Percentiles rank a stretch among this genome's conserved stretches.
phyloP scores from a whole-genome alignment of 1,284 basidiomycete genomes.

The Malassezia equina region DNA sequence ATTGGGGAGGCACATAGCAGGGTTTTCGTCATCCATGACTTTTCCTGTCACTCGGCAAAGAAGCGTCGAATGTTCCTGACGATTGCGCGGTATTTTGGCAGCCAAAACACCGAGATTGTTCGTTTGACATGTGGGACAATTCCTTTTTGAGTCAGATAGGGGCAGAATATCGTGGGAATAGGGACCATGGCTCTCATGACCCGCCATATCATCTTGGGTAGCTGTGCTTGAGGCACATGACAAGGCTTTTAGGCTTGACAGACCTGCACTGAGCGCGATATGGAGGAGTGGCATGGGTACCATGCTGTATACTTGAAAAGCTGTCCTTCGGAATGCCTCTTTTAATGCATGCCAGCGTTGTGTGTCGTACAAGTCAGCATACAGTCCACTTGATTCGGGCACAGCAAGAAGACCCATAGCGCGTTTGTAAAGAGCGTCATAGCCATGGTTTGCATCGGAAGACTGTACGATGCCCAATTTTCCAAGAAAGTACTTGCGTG shows the following conservation, averaged over 20 bases:
- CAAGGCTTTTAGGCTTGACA: slow-evolving; percentile 32
- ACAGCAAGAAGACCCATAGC: slow-evolving; percentile 39
- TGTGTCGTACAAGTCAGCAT: slow-evolving; percentile 31
- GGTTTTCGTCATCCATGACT: slow-evolving; percentile 88
- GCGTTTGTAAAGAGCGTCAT: slow-evolving; percentile 55
- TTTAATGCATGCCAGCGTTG: slow-evolving; percentile 23
- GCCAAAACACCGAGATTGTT: slow-evolving; percentile 62
- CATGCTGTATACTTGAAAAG: slow-evolving; percentile 30
- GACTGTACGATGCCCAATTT: slow-evolving; percentile 35
- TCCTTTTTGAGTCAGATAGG: slow-evolving; percentile 37
- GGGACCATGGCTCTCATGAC: too few relatives aligned
- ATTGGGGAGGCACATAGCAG: slow-evolving; percentile 79
- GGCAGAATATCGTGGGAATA: too few relatives aligned
- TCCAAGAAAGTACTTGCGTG: slow-evolving; percentile 61
- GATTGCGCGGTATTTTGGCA: slow-evolving; percentile 76
- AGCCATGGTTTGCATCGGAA: slow-evolving; percentile 30
- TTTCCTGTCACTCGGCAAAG: slow-evolving; percentile 80
- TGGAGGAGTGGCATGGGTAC: slow-evolving; percentile 33
- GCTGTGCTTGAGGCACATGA: slow-evolving; percentile 24
- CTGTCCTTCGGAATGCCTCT: slow-evolving; percentile 24
- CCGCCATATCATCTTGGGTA: not conserved
- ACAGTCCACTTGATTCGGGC: slow-evolving; percentile 11
- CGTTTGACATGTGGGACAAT: slow-evolving; percentile 80
- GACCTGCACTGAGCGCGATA: slow-evolving; percentile 39
- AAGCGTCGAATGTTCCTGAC: slow-evolving; percentile 88